Evolutionary conservation across 163 green algal genomes (phyloP).

Genomic region (Trebouxia gelatinosa): DNA sequence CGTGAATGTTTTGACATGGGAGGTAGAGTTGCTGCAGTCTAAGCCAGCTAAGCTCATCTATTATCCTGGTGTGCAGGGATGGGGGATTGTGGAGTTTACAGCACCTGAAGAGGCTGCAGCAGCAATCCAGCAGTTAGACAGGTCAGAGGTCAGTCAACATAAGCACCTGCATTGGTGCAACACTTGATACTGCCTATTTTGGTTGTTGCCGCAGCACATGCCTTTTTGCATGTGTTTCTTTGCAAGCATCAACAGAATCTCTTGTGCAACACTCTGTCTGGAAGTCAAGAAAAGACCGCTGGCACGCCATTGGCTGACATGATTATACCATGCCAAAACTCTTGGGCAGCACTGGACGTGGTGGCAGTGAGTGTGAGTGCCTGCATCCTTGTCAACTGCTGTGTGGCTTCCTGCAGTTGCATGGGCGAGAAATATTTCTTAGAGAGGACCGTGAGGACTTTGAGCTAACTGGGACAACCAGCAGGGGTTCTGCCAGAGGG

Average conservation of each 20-base stretch:
- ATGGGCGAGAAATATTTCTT: conserved; percentile 3
- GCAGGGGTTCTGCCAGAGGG: neutral
- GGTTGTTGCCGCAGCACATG: too few relatives aligned
- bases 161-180: too few relatives aligned
- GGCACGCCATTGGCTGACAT: too few relatives aligned
- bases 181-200: too few relatives aligned
- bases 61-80: conserved; percentile 56
- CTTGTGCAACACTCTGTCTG: too few relatives aligned
- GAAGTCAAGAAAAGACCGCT: too few relatives aligned
- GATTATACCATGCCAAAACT: too few relatives aligned
- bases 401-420: conserved; percentile 9
- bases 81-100: conserved; percentile 81
- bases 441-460: conserved; percentile 29
- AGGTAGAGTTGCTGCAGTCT: neutral
- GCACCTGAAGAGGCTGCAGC: conserved; percentile 55
- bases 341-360: too few relatives aligned
- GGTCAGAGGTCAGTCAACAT: conserved; percentile 35
- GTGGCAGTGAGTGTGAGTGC: too few relatives aligned
- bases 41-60: neutral
- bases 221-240: too few relatives aligned
- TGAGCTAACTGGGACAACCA: conserved; percentile 16
- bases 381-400: too few relatives aligned
- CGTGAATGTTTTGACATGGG: neutral
- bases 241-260: too few relatives aligned
- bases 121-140: conserved; percentile 65